Percentiles rank a stretch among this genome's conserved stretches.
Conservation (phyloP, 192 early-diverging fungal species). For the Coemansia sp. region DNA sequence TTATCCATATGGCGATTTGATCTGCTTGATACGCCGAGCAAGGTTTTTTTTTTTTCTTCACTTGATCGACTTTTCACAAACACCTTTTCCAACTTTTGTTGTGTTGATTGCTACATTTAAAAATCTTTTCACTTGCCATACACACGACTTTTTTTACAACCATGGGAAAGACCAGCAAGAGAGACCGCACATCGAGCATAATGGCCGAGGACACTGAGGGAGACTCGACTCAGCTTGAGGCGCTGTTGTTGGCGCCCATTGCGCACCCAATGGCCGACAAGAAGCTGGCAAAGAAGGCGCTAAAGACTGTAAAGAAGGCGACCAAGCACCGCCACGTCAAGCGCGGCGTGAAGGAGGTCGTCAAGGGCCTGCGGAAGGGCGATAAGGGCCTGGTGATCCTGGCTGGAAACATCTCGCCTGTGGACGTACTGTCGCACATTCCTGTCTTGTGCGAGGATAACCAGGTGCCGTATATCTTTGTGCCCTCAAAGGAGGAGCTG, state of each 20-base stretch:
- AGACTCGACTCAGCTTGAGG: conserved; percentile 24
- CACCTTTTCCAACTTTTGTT: conserved; percentile 13
- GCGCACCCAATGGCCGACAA: conserved; percentile 55
- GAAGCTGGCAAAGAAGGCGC: conserved; percentile 55
- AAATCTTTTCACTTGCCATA: not conserved
- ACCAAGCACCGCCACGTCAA: conserved; percentile 83
- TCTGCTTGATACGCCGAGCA: conserved; percentile 4
- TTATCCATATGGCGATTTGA: not conserved
- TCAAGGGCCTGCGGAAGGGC: conserved; percentile 94
- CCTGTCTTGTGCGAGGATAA: conserved; percentile 97
- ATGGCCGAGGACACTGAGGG: conserved; percentile 38
- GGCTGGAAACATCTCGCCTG: conserved; percentile 95
- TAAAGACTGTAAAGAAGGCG: conserved; percentile 62
- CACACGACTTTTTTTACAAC: conserved; percentile 37
- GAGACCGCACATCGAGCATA: conserved; percentile 43
- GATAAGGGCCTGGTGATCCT: conserved; percentile 92
- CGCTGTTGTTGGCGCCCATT: conserved; percentile 40
- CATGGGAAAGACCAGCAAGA: conserved; percentile 87
- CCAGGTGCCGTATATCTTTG: conserved; percentile 92
- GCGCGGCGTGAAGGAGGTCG: conserved; percentile 98
- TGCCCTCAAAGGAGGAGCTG: conserved; percentile 95
- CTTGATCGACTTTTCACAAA: not conserved
- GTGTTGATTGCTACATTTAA: conserved; percentile 12
- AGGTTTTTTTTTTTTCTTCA: conserved; percentile 14
- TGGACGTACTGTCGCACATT: conserved; percentile 97